phyloP scores from a whole-genome alignment of 2,329 filamentous ascomycete genomes.

The Talaromyces pinophilus region DNA sequence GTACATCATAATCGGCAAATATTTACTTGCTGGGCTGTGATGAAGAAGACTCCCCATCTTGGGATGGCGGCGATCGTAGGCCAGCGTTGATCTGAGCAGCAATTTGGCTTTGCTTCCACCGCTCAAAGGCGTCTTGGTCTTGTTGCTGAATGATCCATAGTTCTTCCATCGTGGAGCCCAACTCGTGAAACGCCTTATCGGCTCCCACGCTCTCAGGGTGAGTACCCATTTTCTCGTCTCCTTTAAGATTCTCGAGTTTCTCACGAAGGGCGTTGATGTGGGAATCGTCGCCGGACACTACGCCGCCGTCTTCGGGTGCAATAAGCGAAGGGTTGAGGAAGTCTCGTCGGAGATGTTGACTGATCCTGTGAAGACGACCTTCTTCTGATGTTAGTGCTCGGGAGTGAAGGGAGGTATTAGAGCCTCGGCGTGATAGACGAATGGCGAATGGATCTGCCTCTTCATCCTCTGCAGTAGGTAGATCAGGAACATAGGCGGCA shows the following conservation, averaged over 20 bases:
- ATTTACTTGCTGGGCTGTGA: conserved; percentile 1
- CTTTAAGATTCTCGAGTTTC: conserved; percentile 47
- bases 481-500: conserved; percentile 33
- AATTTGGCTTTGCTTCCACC: conserved; percentile 49
- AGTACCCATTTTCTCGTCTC: conserved; percentile 42
- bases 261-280: conserved; percentile 50
- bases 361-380: conserved; percentile 68
- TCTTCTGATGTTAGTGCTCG: conserved; percentile 67
- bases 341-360: conserved; percentile 66
- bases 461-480: conserved; percentile 41
- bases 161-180: conserved; percentile 50
- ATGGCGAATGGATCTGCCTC: conserved; percentile 47
- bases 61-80: conserved; percentile 27
- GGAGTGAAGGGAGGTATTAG: conserved; percentile 67
- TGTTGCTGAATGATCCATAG: conserved; percentile 45
- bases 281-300: conserved; percentile 40
- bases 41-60: conserved; percentile 10
- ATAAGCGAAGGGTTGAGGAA: conserved; percentile 56
- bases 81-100: conserved; percentile 50
- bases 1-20: neutral
- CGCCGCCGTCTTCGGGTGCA: conserved; percentile 36
- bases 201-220: conserved; percentile 42
- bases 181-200: conserved; percentile 45
- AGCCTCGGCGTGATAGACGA: conserved; percentile 60
- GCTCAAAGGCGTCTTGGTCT: conserved; percentile 48